Evolutionary conservation across 148 eudicot genomes (phyloP), one percentile per base, ranked within the genome.

Genomic region (Spergularia marina): DNA sequence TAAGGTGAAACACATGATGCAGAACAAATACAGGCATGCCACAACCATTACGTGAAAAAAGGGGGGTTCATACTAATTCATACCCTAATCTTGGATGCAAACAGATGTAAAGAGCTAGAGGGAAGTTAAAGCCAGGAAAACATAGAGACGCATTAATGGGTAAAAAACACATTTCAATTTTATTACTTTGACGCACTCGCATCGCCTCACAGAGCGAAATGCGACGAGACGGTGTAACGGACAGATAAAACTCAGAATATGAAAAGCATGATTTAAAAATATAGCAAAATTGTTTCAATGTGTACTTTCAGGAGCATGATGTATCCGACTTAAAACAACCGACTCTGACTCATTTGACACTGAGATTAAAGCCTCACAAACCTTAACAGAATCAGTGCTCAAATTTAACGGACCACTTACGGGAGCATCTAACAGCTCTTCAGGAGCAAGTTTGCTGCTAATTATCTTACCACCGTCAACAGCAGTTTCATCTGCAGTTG

Each of bases 271-370:
- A 64, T 54, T 59, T 72, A 69, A 57, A 75, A 76, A 76, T 72
- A 79, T 68, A 78, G 74, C 81, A 84, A 86, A 88, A 88, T 80
- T 78, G 91, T 88, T 85, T 88, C 82, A 88, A 88, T 84, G 90
- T 90, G 92, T 91, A 89, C 96, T 91, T 91, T 89, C 88, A 86
- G 96, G 87, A 84, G 89, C 86, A 90, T 84, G 86, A 85, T 90
- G 97, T 94, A 90, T 90, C 98, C 98, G 91, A 88, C 90, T 91
- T 81, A 90, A 84, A 94, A 84, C 84, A 75, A 91, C 89, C 77
- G 90, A 91, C 87, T 77, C 98, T 20, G 88, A 85, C 91, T 89
- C 91, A 77, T 81, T 77, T 21, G 90, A 87, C 88, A 88, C 97
- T 36, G 89, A 84, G 77, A 85, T 82, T 84, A 83, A 79, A 65